Base-by-base conservation (phyloP, 2,329 filamentous ascomycete genomes). In the Exserohilum turcica region DNA sequence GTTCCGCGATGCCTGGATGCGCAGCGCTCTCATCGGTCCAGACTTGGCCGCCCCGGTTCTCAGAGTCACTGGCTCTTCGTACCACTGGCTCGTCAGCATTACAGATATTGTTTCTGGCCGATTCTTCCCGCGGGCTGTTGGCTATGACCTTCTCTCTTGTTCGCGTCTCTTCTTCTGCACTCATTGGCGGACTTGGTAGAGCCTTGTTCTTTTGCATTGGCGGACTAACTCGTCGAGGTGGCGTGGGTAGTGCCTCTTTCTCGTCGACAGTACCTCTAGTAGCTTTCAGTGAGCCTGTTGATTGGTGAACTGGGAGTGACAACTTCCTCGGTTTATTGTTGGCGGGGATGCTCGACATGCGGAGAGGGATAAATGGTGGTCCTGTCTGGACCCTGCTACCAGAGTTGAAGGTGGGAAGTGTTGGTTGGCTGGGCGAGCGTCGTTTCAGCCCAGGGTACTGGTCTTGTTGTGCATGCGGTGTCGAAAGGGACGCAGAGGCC, bases 321-420 rank as follows among this genome's bases (percentile, higher is more conserved):
- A 74, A 53, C 39, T 74, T 74, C 15, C 71, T 67, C 2, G 71
- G 65, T 43, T 65, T 61, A 10, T 58, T 66, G 39, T 73, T 65
- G 2, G 65, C 44, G 3, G 71, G 71, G 12, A 74, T 73, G 21
- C 66, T 70, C 10, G 68, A 71, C 16, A 73, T 73, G 7, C 71
- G 65, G 8, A 73, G 48, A 9, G 71, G 71, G 39, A 74, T 74
- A 5, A 58, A 57, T 3, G 70, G 71, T 1, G 67, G 64, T 15
- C 49, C 53, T n/a, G 44, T 43, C 27, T 47, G 35, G 13, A 43
- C 16, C 27, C 59, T 57, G 28, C 49, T 48, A 10, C 51, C 40
- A 6, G 63, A 42, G 5, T 63, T 16, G 2, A 64, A 33, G 9
- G 57, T 59, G 4, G 64, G 47, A 24, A 71, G 57, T 32, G 60